Conservation (phyloP, 768 basidiomycete genomes). For the Tephrocybe sp. region DNA sequence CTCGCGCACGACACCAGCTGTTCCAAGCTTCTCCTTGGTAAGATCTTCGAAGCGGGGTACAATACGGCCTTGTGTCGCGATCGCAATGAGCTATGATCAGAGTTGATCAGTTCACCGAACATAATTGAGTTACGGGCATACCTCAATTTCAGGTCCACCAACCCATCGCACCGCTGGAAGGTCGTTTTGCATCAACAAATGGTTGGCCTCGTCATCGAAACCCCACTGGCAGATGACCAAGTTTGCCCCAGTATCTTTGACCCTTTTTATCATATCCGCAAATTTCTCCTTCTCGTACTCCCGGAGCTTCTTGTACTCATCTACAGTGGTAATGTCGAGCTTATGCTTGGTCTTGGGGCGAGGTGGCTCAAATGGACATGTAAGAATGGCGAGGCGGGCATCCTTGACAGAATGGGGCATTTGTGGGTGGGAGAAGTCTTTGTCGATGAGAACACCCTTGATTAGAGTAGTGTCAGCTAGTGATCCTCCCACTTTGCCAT, state of each 20-base stretch:
- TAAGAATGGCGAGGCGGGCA: constrained; percentile 93
- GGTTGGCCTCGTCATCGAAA: constrained; percentile 99
- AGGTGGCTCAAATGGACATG: constrained; percentile 98
- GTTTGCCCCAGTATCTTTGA: constrained; percentile 96
- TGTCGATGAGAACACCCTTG: constrained; percentile 97
- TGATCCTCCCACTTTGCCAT: constrained; percentile 97
- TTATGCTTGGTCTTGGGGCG: constrained; percentile 99
- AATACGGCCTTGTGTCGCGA: constrained; percentile 96
- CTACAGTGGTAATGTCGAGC: constrained; percentile 93
- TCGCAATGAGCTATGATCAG: constrained; percentile 79
- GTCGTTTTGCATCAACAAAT: constrained; percentile 95
- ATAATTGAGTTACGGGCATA: constrained; percentile 30
- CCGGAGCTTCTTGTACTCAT: constrained; percentile 93
- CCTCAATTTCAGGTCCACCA: constrained; percentile 98
- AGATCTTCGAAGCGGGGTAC: constrained; percentile 98
- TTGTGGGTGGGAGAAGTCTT: constrained; percentile 99
- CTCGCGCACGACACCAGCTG: constrained; percentile 91
- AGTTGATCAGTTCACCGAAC: constrained; percentile 4
- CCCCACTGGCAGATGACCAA: constrained; percentile 99
- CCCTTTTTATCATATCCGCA: constrained; percentile 91
- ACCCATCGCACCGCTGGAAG: constrained; percentile 98
- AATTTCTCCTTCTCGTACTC: constrained; percentile 98
- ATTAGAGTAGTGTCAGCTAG: constrained; percentile 94
- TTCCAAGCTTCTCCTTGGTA: constrained; percentile 84
- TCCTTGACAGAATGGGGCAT: constrained; percentile 90